Percentiles rank a stretch among this genome's conserved stretches.
phyloP scores from a whole-genome alignment of 495 filamentous ascomycete species.

The Neurospora sp. region DNA sequence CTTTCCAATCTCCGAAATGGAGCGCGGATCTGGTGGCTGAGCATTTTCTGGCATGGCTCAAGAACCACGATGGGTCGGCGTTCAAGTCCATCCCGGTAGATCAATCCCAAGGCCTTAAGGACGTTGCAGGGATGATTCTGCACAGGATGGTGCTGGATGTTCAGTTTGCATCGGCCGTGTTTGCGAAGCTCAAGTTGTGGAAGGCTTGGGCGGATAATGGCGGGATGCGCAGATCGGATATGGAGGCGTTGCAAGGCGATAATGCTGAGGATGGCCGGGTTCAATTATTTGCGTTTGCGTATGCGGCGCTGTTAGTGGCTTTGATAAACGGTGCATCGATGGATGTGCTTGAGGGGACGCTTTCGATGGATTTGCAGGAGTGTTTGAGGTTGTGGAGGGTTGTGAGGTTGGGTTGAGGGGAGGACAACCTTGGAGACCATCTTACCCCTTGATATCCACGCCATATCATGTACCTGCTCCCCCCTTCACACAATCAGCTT shows the following conservation, averaged over 20 bases:
- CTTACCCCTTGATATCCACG: neutral
- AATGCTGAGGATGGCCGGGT: slow-evolving; percentile 8
- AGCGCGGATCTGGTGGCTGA: slow-evolving; percentile 41
- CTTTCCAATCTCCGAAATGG: slow-evolving; percentile 47
- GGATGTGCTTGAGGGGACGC: slow-evolving; percentile 33
- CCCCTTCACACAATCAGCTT: neutral
- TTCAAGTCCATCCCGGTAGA: neutral
- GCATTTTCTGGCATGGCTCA: slow-evolving; percentile 39
- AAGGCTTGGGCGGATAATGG: slow-evolving; percentile 48
- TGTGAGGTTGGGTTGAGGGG: slow-evolving; percentile 42
- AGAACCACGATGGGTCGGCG: slow-evolving; percentile 17
- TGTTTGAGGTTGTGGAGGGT: slow-evolving; percentile 49
- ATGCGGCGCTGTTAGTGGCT: slow-evolving; percentile 43
- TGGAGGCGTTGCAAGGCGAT: slow-evolving; percentile 32
- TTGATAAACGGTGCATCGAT: slow-evolving; percentile 38
- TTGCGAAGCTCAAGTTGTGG: slow-evolving; percentile 45
- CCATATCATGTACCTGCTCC: neutral
- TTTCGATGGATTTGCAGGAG: slow-evolving; percentile 52
- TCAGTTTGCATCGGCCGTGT: slow-evolving; percentile 31
- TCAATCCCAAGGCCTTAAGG: slow-evolving; percentile 19
- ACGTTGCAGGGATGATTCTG: slow-evolving; percentile 40
- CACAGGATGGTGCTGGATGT: slow-evolving; percentile 47
- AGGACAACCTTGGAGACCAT: neutral
- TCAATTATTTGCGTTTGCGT: slow-evolving; percentile 30
- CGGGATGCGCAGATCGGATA: slow-evolving; percentile 46